Evolutionary conservation across 805 yeast species (phyloP).

Genomic region (Yamadazyma laniorum): DNA sequence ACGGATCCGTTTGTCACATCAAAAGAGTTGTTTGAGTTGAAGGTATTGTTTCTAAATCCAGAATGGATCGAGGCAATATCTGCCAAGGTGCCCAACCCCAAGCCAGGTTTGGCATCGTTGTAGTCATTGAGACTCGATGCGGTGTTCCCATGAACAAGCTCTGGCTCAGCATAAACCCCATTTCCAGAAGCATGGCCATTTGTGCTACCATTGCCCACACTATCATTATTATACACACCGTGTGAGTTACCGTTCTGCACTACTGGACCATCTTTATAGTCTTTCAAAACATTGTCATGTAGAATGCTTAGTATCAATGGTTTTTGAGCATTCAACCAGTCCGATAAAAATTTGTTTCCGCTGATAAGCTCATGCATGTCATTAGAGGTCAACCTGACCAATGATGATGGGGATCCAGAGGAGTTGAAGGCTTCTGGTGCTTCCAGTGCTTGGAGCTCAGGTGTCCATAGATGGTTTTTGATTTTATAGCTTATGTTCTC

Average conservation of each 20-base stretch:
- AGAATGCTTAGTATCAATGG: conserved; percentile 18
- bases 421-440: conserved; percentile 16
- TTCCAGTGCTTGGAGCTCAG: too few relatives aligned
- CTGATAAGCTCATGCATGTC: conserved; percentile 26
- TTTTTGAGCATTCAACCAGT: conserved; percentile 32
- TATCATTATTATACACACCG: conserved; percentile 1
- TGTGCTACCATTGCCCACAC: conserved; percentile 1
- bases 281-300: conserved; percentile 2
- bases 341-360: conserved; percentile 24
- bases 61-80: conserved; percentile 43
- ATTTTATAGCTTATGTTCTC: conserved; percentile 27
- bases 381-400: conserved; percentile 13
- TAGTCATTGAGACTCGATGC: not conserved
- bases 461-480: conserved; percentile 26
- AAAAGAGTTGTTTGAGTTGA: conserved; percentile 8
- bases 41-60: conserved; percentile 19
- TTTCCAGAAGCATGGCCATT: conserved; percentile 13
- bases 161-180: conserved; percentile 10
- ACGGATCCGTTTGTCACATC: conserved; percentile 20
- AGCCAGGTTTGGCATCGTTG: conserved; percentile 14
- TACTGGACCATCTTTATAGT: not conserved
- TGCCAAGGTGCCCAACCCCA: conserved; percentile 40
- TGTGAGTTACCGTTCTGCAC: conserved; percentile 1
- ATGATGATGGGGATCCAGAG: conserved; percentile 1
- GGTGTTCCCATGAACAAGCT: conserved; percentile 6